Base-by-base conservation (phyloP, 805 yeast genomes). In the Torulaspora franciscae region DNA sequence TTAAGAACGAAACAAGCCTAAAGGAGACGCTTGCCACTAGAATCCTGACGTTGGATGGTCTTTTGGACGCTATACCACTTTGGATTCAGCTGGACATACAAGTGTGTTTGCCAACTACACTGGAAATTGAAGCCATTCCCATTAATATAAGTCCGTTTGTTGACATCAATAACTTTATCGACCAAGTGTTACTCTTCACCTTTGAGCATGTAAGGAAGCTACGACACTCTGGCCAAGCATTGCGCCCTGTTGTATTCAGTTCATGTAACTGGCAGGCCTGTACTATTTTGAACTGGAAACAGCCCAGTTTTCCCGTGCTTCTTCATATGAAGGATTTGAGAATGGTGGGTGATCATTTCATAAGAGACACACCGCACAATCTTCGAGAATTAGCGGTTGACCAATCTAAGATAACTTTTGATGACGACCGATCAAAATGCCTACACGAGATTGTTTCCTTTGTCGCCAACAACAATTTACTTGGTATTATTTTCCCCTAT, bases 241-340 rank as follows among this genome's bases (percentile, higher is more conserved):
- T 77, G 15, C 71, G 95, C 47, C 80, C 95, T 1, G 69, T 93
- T 34, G 81, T 91, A 7, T 86, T 93, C 65, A 79, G 95, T 9
- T 87, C 96, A 1, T 78, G 85, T 45, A 88, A 89, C 64, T 85
- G 96, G 27, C 78, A 81, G 37, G 87, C 89, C n/a, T 93, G 98
- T 66, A 87, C 95, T 8, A 85, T 88, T 37, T 68, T 93, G 55
- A 93, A 93, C 66, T 93, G 99, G 99, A 93, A 93, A 66, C 99
- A 93, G 67, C 98, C 99, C 10, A 91, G 91, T 63, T 93, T 84
- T 67, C 97, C 99, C 0, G 98, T 93, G 0, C 81, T 93, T 52
- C 85, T 86, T 67, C 79, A 82, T 45, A 78, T 90, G 76, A 81
- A 80, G 55, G 86, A 88, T n/a, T 69, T 81, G 8, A 68, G 73